Evolutionary conservation across 2,329 filamentous ascomycete genomes (phyloP), one percentile per base, ranked within the genome.

Genomic region (Claviceps paspali): DNA sequence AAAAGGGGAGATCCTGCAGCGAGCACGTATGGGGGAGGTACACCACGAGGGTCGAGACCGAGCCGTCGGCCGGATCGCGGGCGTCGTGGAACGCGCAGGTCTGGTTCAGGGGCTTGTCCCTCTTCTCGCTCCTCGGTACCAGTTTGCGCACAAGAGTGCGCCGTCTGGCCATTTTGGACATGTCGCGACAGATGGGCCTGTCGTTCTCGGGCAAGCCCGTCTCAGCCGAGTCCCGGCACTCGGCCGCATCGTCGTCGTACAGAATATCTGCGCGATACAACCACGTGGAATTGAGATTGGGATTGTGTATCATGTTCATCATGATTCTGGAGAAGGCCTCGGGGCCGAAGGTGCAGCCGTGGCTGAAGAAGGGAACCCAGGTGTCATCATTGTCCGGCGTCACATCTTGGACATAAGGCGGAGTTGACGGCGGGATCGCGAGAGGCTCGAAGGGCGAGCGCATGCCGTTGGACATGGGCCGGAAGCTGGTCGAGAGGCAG

Each of bases 231-330:
- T 39, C 32, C 11, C 5, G 24, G 15, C 15, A 6, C 15, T 36
- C 22, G 22, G n/a, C 14, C 2, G 15, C 40, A 5, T 55, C 49
- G 4, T 55, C 49, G 33, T 60, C 56, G 30, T 52, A 68, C 19
- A 82, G 65, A 19, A 88, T 76, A 49, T 91, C 82, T 33, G 82
- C 83, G 22, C 83, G 73, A 49, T 86, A 83, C 2, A 91, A 65
- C 68, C 80, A 82, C 12, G 70, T 76, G 0, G 81, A 82, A 45
- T 84, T 85, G 56, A 85, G 65, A 46, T 91, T 88, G 1, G 83
- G 83, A 49, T 88, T 87, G 46, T 70, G 70, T 45, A 88, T 71
- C 39, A 87, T 63, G 49, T 87, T 84, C 47, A 75, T 59, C 74
- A 85, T 82, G 35, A 82, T 76, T 29, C 67, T 56, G 41, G 65